Conservation (phyloP, 1,284 basidiomycete species). For the Sanguinoderma infundibulare region DNA sequence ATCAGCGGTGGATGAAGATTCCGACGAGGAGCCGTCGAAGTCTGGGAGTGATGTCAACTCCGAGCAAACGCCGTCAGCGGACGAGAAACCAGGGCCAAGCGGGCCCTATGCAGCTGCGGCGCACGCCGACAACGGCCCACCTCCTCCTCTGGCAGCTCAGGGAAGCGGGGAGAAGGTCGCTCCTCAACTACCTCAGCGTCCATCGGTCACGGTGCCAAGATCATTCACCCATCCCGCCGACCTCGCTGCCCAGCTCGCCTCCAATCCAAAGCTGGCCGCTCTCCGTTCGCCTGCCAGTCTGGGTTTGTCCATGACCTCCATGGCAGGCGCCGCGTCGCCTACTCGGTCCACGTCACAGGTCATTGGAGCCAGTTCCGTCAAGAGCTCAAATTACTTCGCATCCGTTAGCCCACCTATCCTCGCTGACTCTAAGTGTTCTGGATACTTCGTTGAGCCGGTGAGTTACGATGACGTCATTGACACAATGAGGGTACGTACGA, state of each 20-base stretch:
- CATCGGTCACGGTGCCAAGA: conserved; percentile 17
- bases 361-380: conserved; percentile 10
- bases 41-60: conserved; percentile 38
- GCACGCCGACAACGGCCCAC: background rate
- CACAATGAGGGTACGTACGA: background rate
- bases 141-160: background rate
- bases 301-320: conserved; percentile 37
- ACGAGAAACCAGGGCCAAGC: background rate
- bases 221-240: conserved; percentile 44
- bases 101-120: background rate
- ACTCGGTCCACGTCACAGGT: conserved; percentile 17
- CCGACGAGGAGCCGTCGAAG: conserved; percentile 22
- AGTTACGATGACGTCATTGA: conserved; percentile 35
- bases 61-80: background rate
- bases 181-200: background rate
- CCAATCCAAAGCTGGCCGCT: conserved; percentile 59
- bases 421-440: conserved; percentile 82
- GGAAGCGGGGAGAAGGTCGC: conserved; percentile 6
- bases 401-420: conserved; percentile 67
- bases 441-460: conserved; percentile 96
- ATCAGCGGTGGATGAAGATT: conserved; percentile 47
- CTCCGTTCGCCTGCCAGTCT: conserved; percentile 46
- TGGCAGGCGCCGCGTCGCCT: conserved; percentile 20
- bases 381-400: conserved; percentile 17
- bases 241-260: conserved; percentile 52